Base-by-base conservation (phyloP, 2,329 filamentous ascomycete genomes). In the Talaromyces sp. region DNA sequence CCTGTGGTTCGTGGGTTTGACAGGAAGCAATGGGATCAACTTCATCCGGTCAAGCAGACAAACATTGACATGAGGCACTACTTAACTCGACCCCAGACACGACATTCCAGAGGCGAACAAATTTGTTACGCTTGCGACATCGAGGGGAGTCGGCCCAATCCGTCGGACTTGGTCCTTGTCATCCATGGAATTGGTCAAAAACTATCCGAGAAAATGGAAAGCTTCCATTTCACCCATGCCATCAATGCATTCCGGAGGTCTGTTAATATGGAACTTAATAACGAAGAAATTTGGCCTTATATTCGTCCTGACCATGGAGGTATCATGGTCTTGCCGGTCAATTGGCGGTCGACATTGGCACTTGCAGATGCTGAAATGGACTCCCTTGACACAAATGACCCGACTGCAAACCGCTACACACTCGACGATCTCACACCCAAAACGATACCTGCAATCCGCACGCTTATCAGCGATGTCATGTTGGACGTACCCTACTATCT, bases 401-500 rank as follows among this genome's bases (percentile, higher is more conserved):
- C 81, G 2, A 77, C 81, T 3, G 79, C 84, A 33, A 86, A 87
- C 39, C 76, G 82, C 36, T 90, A 84, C 68, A 79, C 80, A 0
- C 79, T 99, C 13, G 89, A 92, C 65, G 92, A 97, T 65, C 97
- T 99, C 63, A 96, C 96, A 5, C 92, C 91, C 1, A 84, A 87
- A 41, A 94, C 90, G 0, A 89, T 99, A 31, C 92, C 93, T 0
- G 91, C 90, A 0, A 88, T 99, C n/a, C 87, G 94, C 46, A 90
- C 89, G 68, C 85, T 99, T 69, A 95, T 99, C 61, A 95, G 89
- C 41, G 94, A 99, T 71, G 91, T 99, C 65, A 97, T 99, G 91
- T 87, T 97, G 52, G 94, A 99, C 70, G 93, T 99, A 52, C 94
- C 94, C 0, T 97, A 96, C 70, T 99, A 97, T 75, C 87, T 99